Percentiles rank a stretch among this genome's conserved stretches.
phyloP scores from a whole-genome alignment of 345 rosid genomes.

The Populus pruinosa region DNA sequence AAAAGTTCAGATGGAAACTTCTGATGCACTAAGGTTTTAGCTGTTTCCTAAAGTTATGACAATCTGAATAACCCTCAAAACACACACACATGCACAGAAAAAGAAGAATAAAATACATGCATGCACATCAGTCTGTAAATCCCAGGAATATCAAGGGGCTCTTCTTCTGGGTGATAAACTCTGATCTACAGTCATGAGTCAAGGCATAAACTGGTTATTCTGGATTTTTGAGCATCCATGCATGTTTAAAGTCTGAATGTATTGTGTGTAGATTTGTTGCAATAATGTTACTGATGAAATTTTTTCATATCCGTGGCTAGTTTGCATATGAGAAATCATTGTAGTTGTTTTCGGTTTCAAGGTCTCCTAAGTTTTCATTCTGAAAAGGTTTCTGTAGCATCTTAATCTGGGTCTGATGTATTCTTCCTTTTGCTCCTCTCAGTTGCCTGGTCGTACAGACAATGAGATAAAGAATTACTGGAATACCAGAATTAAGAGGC shows the following conservation, averaged over 20 bases:
- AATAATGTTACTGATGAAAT: not conserved
- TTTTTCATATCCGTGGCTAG: not conserved
- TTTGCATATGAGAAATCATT: not conserved
- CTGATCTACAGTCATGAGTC: not conserved
- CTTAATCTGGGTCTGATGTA: not conserved
- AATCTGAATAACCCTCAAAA: no score
- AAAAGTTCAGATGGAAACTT: no score
- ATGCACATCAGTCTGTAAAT: not conserved
- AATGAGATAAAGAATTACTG: constrained; percentile 99
- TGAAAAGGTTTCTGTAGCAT: not conserved
- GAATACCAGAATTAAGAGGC: constrained; percentile 95
- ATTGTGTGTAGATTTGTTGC: not conserved
- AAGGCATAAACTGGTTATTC: not conserved
- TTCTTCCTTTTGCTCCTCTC: constrained; percentile 13
- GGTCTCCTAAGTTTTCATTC: not conserved
- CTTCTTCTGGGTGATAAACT: not conserved
- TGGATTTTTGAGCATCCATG: not conserved
- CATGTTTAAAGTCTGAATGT: not conserved
- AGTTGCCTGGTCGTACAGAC: constrained; percentile 99
- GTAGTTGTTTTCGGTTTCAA: not conserved
- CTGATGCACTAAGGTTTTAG: no score
- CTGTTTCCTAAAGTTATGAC: no score
- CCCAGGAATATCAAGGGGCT: not conserved
- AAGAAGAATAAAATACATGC: not conserved
- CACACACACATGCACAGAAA: no score